Conservation (phyloP, 2,329 filamentous ascomycete species). For the Botrytis aclada region DNA sequence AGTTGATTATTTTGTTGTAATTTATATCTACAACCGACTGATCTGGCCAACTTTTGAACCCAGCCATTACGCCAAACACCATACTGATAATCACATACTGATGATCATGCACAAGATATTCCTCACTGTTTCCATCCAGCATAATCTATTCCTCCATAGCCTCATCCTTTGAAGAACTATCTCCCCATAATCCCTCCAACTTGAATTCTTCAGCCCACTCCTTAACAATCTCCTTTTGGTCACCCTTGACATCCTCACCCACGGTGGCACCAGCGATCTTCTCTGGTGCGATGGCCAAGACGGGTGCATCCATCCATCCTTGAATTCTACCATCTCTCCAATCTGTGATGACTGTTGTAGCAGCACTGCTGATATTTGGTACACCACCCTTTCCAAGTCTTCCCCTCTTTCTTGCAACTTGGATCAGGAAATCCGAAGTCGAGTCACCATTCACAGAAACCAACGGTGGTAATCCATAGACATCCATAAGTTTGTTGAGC, state of each 20-base stretch:
- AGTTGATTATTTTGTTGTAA: conserved; percentile 7
- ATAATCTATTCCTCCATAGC: conserved; percentile 33
- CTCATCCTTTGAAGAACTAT: conserved; percentile 42
- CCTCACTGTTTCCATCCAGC: background rate
- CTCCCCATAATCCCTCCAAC: conserved; percentile 87
- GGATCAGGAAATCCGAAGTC: conserved; percentile 87
- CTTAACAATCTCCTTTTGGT: conserved; percentile 84
- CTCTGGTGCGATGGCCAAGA: conserved; percentile 50
- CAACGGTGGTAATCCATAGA: conserved; percentile 82
- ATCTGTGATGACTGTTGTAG: conserved; percentile 92
- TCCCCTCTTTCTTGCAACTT: conserved; percentile 91
- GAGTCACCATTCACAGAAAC: conserved; percentile 68
- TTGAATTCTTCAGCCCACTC: conserved; percentile 96
- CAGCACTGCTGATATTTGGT: conserved; percentile 82
- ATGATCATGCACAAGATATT: conserved; percentile 12
- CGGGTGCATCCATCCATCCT: conserved; percentile 81
- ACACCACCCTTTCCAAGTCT: conserved; percentile 84
- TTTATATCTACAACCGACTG: conserved; percentile 5
- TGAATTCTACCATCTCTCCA: conserved; percentile 95
- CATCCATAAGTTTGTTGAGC: conserved; percentile 72
- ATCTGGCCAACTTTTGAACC: conserved; percentile 10
- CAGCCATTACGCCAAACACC: conserved; percentile 13
- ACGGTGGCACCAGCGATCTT: conserved; percentile 39
- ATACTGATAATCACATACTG: background rate
- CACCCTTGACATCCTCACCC: conserved; percentile 50